Conservation (phyloP, 2,329 filamentous ascomycete genomes). For the Metarhizium sp. region DNA sequence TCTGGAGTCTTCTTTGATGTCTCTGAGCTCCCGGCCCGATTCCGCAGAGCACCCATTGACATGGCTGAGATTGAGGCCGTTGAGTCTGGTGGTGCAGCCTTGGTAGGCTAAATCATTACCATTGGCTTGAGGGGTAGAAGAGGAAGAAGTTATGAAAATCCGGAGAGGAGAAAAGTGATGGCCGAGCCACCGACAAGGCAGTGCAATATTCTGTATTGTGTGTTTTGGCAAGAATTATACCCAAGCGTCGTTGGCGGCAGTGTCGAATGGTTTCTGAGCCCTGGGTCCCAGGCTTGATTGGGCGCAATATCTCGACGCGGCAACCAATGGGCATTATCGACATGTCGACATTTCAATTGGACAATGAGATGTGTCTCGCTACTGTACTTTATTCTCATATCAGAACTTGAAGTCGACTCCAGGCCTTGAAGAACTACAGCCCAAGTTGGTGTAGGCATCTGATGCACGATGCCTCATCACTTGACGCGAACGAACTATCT, state of each 20-base stretch:
- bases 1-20: slow-evolving; percentile 80
- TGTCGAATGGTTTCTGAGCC: not conserved
- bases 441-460: not conserved
- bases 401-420: not conserved
- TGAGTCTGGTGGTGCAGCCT: slow-evolving; percentile 77
- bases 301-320: not conserved
- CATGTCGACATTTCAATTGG: not conserved
- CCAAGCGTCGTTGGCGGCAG: not conserved
- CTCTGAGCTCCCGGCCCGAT: slow-evolving; percentile 75
- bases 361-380: not conserved
- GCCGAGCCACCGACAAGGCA: not conserved
- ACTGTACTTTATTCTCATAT: not conserved
- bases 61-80: slow-evolving; percentile 88
- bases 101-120: slow-evolving; percentile 30
- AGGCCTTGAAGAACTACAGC: not conserved
- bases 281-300: not conserved
- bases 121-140: not conserved
- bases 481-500: not conserved
- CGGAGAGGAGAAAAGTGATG: not conserved
- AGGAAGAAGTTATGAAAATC: not conserved
- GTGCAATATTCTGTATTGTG: not conserved
- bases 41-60: slow-evolving; percentile 65
- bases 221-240: not conserved
- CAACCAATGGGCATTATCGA: not conserved
- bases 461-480: not conserved